Conservation (phyloP, 169 alveolate species). For the Fabrea salina region DNA sequence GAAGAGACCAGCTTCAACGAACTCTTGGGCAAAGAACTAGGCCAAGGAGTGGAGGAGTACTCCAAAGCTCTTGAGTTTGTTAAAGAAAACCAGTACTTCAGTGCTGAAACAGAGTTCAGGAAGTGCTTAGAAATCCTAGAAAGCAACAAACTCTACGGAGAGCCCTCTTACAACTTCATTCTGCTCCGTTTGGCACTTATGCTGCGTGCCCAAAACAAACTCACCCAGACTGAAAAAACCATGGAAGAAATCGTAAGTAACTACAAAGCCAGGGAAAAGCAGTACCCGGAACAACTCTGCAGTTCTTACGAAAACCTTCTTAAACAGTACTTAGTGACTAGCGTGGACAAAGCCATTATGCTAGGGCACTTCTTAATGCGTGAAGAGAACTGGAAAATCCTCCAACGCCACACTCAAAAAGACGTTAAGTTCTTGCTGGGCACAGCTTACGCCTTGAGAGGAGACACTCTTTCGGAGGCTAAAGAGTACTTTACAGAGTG, state of each 20-base stretch:
- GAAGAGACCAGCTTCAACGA: too few species aligned
- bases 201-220: not conserved
- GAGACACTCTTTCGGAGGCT: not conserved
- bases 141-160: not conserved
- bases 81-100: not conserved
- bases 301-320: not conserved
- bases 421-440: slow-evolving; percentile 10
- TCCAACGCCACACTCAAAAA: not conserved
- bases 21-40: too few species aligned
- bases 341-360: slow-evolving; percentile 6
- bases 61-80: slow-evolving; percentile 10
- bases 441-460: slow-evolving; percentile 7
- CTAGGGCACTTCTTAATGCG: not conserved
- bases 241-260: slow-evolving; percentile 24
- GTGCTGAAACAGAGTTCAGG: not conserved
- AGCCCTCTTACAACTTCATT: slow-evolving; percentile 15
- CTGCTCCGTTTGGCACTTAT: slow-evolving; percentile 15
- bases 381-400: not conserved
- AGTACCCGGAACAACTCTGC: not conserved
- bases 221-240: not conserved
- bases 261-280: slow-evolving; percentile 9
- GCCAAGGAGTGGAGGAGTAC: too few species aligned
- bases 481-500: not conserved
- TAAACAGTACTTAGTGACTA: slow-evolving; percentile 16
- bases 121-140: not conserved